These are phyloP conservation scores for Blastomyces silverae DNA, from an alignment of 2,329 filamentous ascomycete genomes.

Conservation along the genomic window DNA sequence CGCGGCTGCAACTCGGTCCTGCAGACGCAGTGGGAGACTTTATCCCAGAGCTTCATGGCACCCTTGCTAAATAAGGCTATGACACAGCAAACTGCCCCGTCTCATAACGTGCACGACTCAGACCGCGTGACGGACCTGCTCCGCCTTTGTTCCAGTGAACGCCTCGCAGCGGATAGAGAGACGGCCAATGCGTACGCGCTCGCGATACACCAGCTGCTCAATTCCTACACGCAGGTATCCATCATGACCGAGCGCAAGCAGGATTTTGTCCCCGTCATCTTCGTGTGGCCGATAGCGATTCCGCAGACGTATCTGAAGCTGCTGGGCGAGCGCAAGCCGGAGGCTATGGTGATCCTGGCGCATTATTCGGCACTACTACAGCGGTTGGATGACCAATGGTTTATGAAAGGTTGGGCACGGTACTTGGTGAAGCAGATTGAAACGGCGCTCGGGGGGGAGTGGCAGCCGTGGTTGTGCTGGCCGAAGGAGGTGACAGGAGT, in stretches of 20 bases:
- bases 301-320: constrained; percentile 27
- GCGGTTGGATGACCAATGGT: constrained; percentile 28
- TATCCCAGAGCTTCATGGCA: constrained; percentile 27
- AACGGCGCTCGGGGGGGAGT: constrained; percentile 25
- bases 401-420: constrained; percentile 27
- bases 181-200: constrained; percentile 26
- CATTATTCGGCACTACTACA: constrained; percentile 29
- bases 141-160: constrained; percentile 22
- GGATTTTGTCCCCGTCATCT: constrained; percentile 27
- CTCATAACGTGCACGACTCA: constrained; percentile 25
- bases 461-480: constrained; percentile 28
- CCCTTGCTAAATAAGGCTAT: constrained; percentile 28
- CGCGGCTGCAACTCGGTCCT: constrained; percentile 30
- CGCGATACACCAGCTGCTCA: constrained; percentile 29
- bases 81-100: constrained; percentile 26
- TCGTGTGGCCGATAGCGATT: constrained; percentile 29
- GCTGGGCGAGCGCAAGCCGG: constrained; percentile 27
- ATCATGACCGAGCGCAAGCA: constrained; percentile 24
- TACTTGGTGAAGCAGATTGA: constrained; percentile 28
- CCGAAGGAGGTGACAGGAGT: constrained; percentile 21
- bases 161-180: constrained; percentile 23
- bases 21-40: constrained; percentile 26
- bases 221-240: constrained; percentile 28
- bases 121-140: constrained; percentile 28
- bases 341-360: constrained; percentile 29